These are phyloP conservation scores for Phytophthora boehmeriae DNA, from an alignment of 352 stramenopile genomes.

Conservation along the genomic window DNA sequence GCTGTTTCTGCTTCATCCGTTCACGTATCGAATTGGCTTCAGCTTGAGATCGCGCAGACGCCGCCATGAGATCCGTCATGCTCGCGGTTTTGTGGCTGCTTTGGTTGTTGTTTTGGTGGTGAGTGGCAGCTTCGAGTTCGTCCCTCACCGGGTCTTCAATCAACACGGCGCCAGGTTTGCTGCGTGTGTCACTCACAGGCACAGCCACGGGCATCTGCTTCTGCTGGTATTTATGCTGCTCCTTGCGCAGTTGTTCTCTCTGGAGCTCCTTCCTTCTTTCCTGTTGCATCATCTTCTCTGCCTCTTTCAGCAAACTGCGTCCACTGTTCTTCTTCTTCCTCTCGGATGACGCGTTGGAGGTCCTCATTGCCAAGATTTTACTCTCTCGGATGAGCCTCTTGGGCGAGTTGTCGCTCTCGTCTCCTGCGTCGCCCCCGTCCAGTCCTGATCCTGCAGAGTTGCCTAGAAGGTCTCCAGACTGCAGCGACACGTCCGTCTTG, in stretches of 20 bases:
- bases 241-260: constrained; percentile 10
- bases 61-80: constrained; percentile 29
- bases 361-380: constrained; percentile 71
- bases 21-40: constrained; percentile 32
- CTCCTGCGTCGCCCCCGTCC: background rate
- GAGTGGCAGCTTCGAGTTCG: background rate
- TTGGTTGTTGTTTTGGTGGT: constrained; percentile 16
- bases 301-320: constrained; percentile 4
- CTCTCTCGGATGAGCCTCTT: constrained; percentile 64
- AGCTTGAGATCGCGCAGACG: constrained; percentile 18
- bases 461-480: constrained; percentile 27
- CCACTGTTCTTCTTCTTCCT: constrained; percentile 12
- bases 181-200: constrained; percentile 8
- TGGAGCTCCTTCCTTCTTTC: constrained; percentile 22
- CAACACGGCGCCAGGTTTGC: background rate
- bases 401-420: constrained; percentile 40
- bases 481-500: constrained; percentile 23
- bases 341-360: constrained; percentile 22
- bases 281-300: constrained; percentile 21
- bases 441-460: background rate
- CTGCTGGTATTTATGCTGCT: constrained; percentile 22
- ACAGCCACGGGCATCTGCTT: constrained; percentile 2
- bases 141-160: constrained; percentile 1
- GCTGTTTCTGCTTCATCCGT: constrained; percentile 29
- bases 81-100: constrained; percentile 29